A percentile compares a stretch with the other conserved stretches of the same genome.
Evolutionary conservation across 352 stramenopile genomes (phyloP).

Genomic region (Phytophthora meadii): DNA sequence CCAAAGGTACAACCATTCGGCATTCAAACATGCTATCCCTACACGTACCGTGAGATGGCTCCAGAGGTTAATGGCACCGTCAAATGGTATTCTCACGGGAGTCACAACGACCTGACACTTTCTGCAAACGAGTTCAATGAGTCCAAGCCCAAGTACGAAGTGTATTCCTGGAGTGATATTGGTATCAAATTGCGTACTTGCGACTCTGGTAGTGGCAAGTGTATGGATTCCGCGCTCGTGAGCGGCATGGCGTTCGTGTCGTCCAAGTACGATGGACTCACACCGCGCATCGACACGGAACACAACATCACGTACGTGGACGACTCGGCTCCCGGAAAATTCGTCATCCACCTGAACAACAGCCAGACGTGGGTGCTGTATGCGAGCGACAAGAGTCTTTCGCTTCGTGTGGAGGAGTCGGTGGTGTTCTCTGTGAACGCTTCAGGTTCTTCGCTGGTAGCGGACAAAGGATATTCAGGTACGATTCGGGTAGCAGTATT

Average conservation of each 20-base stretch:
- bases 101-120: constrained; percentile 73
- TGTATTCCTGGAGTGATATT: constrained; percentile 69
- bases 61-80: constrained; percentile 53
- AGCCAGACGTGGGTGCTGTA: constrained; percentile 83
- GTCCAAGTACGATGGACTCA: constrained; percentile 64
- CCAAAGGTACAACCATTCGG: constrained; percentile 54
- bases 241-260: constrained; percentile 83
- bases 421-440: constrained; percentile 45
- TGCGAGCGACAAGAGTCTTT: constrained; percentile 45
- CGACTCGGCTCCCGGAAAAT: constrained; percentile 51
- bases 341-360: constrained; percentile 67
- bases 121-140: constrained; percentile 64
- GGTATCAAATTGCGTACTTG: constrained; percentile 65
- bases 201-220: constrained; percentile 29
- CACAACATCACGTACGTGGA: constrained; percentile 58
- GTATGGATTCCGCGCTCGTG: constrained; percentile 62
- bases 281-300: constrained; percentile 56
- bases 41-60: constrained; percentile 61
- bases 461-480: constrained; percentile 46
- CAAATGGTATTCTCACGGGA: constrained; percentile 64
- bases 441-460: constrained; percentile 48
- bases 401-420: constrained; percentile 47
- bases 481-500: constrained; percentile 69
- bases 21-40: constrained; percentile 65
- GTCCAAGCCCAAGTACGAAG: constrained; percentile 51